Evolutionary conservation across 306 rosid genomes (phyloP).

Genomic region (Ormosia emarginata): DNA sequence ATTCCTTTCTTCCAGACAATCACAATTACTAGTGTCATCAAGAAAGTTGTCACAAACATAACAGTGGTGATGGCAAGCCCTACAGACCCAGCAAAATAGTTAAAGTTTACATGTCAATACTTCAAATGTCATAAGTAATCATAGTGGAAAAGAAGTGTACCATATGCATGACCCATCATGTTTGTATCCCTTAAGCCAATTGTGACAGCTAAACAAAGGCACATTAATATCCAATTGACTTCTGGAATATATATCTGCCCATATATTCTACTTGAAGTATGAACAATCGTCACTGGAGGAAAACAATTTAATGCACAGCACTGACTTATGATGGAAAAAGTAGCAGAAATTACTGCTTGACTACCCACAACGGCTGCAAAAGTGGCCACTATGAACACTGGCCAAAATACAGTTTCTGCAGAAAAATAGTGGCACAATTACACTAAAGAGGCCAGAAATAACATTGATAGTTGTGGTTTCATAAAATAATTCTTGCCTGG

Average conservation of each 20-base stretch:
- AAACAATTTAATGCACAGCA: conserved; percentile 33
- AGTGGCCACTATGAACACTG: conserved; percentile 36
- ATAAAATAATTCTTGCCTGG: conserved; percentile 26
- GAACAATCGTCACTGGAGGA: conserved; percentile 35
- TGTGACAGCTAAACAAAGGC: conserved; percentile 38
- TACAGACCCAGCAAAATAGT: conserved; percentile 31
- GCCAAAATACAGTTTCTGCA: conserved; percentile 45
- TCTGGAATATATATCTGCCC: conserved; percentile 42
- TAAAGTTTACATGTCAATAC: background rate
- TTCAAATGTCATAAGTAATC: background rate
- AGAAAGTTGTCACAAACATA: conserved; percentile 47
- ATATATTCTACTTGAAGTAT: conserved; percentile 33
- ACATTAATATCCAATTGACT: conserved; percentile 37
- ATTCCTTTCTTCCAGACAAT: conserved; percentile 64
- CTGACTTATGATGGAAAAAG: conserved; percentile 38
- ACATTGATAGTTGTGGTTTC: background rate
- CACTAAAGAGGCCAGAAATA: background rate
- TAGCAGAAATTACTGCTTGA: conserved; percentile 39
- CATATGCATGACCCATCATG: conserved; percentile 43
- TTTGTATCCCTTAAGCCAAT: conserved; percentile 37
- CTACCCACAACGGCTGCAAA: conserved; percentile 37
- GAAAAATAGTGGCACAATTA: background rate
- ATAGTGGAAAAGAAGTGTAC: conserved; percentile 7
- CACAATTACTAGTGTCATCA: conserved; percentile 65
- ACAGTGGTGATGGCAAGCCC: conserved; percentile 35